phyloP scores from a whole-genome alignment of 495 filamentous ascomycete species.

The Rhizodiscina lignyota region DNA sequence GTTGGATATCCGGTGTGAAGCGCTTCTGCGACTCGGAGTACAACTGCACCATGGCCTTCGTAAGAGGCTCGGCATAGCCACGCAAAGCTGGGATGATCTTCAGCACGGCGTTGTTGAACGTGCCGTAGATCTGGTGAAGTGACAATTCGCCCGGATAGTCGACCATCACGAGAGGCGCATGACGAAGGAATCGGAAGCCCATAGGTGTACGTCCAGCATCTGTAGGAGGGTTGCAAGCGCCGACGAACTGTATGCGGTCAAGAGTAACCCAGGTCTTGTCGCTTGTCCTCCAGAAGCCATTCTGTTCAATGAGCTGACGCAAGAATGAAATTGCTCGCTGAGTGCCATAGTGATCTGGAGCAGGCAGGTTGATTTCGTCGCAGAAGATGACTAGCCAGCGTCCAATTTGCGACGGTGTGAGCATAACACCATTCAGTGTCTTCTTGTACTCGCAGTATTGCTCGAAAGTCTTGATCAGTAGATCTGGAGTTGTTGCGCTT shows the following conservation, averaged over 20 bases:
- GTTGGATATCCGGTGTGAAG: conserved; percentile 91
- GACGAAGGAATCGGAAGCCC: conserved; percentile 81
- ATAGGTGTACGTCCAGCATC: conserved; percentile 92
- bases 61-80: conserved; percentile 84
- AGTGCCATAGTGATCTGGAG: conserved; percentile 93
- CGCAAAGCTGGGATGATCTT: conserved; percentile 94
- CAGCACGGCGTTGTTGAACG: conserved; percentile 89
- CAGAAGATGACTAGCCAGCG: conserved; percentile 98
- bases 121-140: conserved; percentile 91
- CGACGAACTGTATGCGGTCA: conserved; percentile 96
- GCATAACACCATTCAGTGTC: conserved; percentile 86
- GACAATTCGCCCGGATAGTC: conserved; percentile 95
- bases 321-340: conserved; percentile 95
- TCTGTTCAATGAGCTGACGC: conserved; percentile 91
- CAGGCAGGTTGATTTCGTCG: conserved; percentile 98
- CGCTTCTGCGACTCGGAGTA: conserved; percentile 85
- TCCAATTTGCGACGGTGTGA: conserved; percentile 91
- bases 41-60: conserved; percentile 94
- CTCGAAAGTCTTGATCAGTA: conserved; percentile 97
- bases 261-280: conserved; percentile 97
- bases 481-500: conserved; percentile 90
- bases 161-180: conserved; percentile 95
- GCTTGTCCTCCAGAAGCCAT: conserved; percentile 94
- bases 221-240: conserved; percentile 97
- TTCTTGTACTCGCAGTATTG: conserved; percentile 99